These are phyloP conservation scores for Pseudogymnoascus destructans DNA, from an alignment of 2,329 filamentous ascomycete species.

Conservation along the genomic window DNA sequence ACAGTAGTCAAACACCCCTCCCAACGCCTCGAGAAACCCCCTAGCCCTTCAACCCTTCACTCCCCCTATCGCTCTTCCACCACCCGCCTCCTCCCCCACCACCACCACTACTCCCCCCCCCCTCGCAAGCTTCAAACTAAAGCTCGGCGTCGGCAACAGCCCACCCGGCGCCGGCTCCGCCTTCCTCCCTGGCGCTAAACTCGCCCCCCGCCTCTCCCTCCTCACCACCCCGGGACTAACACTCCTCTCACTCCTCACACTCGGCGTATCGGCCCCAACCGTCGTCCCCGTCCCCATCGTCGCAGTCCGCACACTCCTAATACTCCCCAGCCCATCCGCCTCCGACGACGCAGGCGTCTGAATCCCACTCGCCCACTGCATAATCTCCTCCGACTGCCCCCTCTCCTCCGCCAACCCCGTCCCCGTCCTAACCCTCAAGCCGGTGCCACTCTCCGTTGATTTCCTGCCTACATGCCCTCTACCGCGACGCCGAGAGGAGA, in stretches of 20 bases:
- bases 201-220: not conserved
- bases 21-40: not conserved
- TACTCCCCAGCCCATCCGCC: not conserved
- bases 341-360: not conserved
- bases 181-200: not conserved
- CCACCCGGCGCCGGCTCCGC: not conserved
- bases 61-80: not conserved
- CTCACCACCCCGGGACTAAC: not conserved
- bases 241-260: not conserved
- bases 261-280: not conserved
- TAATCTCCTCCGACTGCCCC: not conserved
- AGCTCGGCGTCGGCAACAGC: not conserved
- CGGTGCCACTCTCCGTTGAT: not conserved
- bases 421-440: not conserved
- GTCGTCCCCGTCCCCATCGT: not conserved
- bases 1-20: not conserved
- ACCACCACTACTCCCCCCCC: not conserved
- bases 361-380: not conserved
- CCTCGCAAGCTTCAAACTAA: not conserved
- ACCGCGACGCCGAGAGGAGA: not conserved
- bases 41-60: not conserved
- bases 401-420: not conserved
- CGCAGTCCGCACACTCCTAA: not conserved
- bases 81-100: not conserved
- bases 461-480: not conserved